Evolutionary conservation across 2,329 filamentous ascomycete genomes (phyloP), one percentile per base, ranked within the genome.

Genomic region (Rutstroemia sp.): DNA sequence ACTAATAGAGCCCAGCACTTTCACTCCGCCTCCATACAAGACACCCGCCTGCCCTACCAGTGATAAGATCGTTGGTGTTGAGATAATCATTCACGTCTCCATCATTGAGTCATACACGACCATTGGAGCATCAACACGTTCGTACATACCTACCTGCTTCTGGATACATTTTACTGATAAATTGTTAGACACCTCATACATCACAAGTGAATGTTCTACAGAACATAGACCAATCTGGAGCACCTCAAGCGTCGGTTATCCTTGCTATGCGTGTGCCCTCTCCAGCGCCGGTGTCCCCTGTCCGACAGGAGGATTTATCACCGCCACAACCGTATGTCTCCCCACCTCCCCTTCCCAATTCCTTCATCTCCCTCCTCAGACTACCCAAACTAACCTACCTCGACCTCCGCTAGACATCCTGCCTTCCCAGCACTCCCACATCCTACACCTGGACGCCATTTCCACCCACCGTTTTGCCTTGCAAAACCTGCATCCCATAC

Each of bases 11-110:
- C 14, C 45, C 21, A 62, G 58, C n/a, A 59, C 57, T 14, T 58
- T 60, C 23, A 53, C 52, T 21, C 56, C 60, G 27, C 50, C 55
- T 21, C 56, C 61, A 42, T 62, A 53, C 38, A 57, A 62, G 14
- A 63, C 61, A 14, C 60, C 61, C 3, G 10, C 56, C 5, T 42
- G 51, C 17, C 61, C 61, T 47, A 52, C 47, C 5, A 19, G 12
- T 9, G 40, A 58, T 14, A 51, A 58, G 47, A 57, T 65, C 54
- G 63, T 72, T 23, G 69, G 69, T 47, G 56, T 72, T 42, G 68
- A 72, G 56, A 61, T 70, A 17, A 65, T 71, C 21, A 57, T 69
- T 30, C 61, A 68, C 45, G 61, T 70, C 27, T 63, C 65, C 6
- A 58, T 71, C 19, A 64, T 63, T 8, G 68, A 69, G 47, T 50